phyloP scores from a whole-genome alignment of 106 monocot species.

The Dendrobium huoshanense region DNA sequence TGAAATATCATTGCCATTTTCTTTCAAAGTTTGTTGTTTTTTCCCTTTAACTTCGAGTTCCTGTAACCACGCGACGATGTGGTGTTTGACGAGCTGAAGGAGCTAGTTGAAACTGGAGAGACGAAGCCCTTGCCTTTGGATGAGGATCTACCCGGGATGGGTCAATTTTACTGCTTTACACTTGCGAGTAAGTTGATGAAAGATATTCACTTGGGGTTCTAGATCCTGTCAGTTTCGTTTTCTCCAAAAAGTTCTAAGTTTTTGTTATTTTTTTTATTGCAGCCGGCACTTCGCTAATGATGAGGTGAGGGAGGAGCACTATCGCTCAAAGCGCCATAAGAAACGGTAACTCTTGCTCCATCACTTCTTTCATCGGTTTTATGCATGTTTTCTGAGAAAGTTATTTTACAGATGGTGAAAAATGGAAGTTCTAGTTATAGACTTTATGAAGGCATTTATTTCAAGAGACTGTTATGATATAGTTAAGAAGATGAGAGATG shows the following conservation, averaged over 20 bases:
- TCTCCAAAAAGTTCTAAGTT: neutral
- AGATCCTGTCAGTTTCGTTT: neutral
- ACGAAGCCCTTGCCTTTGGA: slow-evolving; percentile 47
- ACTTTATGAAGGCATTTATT: neutral
- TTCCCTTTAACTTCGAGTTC: slow-evolving; percentile 10
- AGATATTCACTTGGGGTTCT: neutral
- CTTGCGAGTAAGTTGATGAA: slow-evolving; percentile 71
- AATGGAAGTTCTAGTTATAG: no score
- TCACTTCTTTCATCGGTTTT: neutral
- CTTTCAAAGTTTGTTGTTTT: neutral
- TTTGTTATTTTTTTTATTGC: slow-evolving; percentile 8
- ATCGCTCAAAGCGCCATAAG: slow-evolving; percentile 71
- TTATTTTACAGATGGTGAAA: no score
- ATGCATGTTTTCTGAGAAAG: no score
- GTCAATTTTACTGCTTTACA: slow-evolving; percentile 94
- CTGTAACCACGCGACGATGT: slow-evolving; percentile 58
- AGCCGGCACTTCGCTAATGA: slow-evolving; percentile 86
- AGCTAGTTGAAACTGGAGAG: slow-evolving; percentile 40
- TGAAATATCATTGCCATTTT: neutral
- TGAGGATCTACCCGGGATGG: slow-evolving; percentile 92
- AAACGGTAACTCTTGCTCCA: slow-evolving; percentile 43
- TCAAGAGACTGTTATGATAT: neutral
- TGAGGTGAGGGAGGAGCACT: slow-evolving; percentile 61
- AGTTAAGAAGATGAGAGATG: neutral
- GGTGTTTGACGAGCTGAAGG: slow-evolving; percentile 69